These are phyloP conservation scores for Aspergillus ochraceus DNA, from an alignment of 2,329 filamentous ascomycete genomes.

Conservation along the genomic window DNA sequence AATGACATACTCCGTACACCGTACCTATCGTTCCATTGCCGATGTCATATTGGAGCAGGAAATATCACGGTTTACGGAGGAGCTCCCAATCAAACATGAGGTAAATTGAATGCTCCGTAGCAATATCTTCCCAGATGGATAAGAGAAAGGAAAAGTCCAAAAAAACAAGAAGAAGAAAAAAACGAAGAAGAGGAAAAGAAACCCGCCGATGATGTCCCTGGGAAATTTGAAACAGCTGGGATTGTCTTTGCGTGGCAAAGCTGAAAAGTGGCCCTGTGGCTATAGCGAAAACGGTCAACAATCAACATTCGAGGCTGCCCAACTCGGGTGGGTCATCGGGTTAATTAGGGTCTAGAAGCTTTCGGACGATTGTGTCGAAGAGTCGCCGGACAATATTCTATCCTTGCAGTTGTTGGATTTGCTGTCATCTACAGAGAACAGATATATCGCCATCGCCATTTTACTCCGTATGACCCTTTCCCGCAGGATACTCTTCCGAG, in stretches of 20 bases:
- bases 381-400: no score
- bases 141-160: no score
- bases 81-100: neutral
- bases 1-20: neutral
- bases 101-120: no score
- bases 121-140: no score
- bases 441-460: no score
- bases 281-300: conserved; percentile 18
- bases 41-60: neutral
- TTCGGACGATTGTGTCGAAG: no score
- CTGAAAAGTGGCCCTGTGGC: conserved; percentile 15
- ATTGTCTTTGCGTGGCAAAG: conserved; percentile 20
- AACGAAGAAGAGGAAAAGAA: no score
- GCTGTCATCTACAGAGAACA: no score
- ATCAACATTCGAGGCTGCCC: conserved; percentile 17
- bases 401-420: no score
- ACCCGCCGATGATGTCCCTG: neutral
- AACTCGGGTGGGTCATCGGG: conserved; percentile 16
- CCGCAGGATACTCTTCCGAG: no score
- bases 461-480: no score
- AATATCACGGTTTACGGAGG: neutral
- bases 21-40: neutral
- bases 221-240: conserved; percentile 13
- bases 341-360: conserved; percentile 10
- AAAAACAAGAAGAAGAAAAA: no score